A percentile compares a stretch with the other conserved stretches of the same genome.
These are phyloP conservation scores for Fusarium aywerte DNA, from an alignment of 2,329 filamentous ascomycete genomes.

Conservation along the genomic window DNA sequence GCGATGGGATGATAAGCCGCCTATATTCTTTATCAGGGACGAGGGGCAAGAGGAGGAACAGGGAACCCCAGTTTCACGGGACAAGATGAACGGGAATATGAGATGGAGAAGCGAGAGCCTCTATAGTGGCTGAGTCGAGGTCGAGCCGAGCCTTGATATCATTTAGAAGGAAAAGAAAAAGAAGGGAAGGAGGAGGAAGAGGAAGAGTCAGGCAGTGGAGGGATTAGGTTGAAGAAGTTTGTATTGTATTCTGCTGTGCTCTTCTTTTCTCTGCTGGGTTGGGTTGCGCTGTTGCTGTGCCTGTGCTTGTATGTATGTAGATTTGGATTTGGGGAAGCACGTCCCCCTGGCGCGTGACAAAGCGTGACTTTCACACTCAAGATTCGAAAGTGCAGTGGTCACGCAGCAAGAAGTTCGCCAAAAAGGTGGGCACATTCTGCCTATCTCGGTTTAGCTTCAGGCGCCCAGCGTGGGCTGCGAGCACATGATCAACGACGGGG, in stretches of 20 bases:
- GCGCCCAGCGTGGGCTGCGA: constrained; percentile 31
- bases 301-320: constrained; percentile 8
- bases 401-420: constrained; percentile 37
- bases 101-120: not conserved
- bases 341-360: constrained; percentile 42
- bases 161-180: not conserved
- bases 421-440: constrained; percentile 34
- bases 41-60: constrained; percentile 27
- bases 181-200: not conserved
- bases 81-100: constrained; percentile 7
- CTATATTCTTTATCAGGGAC: constrained; percentile 40
- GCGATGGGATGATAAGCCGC: constrained; percentile 44
- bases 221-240: constrained; percentile 4
- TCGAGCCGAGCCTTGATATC: not conserved
- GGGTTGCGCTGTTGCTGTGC: not conserved
- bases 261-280: not conserved
- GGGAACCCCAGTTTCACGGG: constrained; percentile 16
- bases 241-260: not conserved
- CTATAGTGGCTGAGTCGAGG: constrained; percentile 6
- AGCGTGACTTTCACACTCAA: constrained; percentile 41
- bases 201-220: not conserved
- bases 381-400: constrained; percentile 29
- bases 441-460: constrained; percentile 26
- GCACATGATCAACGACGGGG: constrained; percentile 41
- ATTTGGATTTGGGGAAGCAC: constrained; percentile 34